These are phyloP conservation scores for Farysia itapuensis DNA, from an alignment of 1,284 basidiomycete genomes.

Conservation along the genomic window DNA sequence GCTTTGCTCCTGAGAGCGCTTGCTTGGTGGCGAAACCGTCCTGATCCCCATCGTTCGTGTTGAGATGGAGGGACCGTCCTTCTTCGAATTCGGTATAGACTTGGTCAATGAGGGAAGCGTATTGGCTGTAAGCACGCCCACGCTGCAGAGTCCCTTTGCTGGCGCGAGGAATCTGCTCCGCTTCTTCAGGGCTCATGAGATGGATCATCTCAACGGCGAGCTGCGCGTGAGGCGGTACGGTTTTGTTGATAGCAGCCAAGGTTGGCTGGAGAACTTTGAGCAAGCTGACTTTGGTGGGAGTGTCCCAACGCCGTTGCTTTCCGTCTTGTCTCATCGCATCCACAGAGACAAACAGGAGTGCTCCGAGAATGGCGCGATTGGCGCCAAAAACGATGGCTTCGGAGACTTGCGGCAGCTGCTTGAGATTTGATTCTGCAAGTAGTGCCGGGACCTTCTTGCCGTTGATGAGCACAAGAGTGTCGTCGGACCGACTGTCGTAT, in stretches of 20 bases:
- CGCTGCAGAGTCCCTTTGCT: constrained; percentile 48
- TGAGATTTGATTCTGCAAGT: constrained; percentile 26
- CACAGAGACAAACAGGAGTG: constrained; percentile 24
- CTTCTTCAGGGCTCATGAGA: constrained; percentile 10
- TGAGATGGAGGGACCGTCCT: constrained; percentile 18
- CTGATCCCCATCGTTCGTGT: background rate
- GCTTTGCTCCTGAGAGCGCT: constrained; percentile 2
- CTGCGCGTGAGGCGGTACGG: constrained; percentile 30
- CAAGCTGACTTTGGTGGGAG: constrained; percentile 4
- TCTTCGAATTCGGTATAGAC: constrained; percentile 39
- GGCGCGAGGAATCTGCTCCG: constrained; percentile 23
- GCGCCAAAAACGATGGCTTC: constrained; percentile 48
- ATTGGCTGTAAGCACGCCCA: constrained; percentile 28
- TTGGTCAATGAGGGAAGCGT: constrained; percentile 17
- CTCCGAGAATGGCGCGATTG: constrained; percentile 40
- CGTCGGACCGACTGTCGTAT: constrained; percentile 38
- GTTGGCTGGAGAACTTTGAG: constrained; percentile 12
- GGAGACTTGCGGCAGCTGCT: constrained; percentile 6
- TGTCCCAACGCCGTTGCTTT: too few species aligned
- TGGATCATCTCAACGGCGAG: constrained; percentile 33
- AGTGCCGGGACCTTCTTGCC: constrained; percentile 40
- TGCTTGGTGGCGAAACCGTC: background rate
- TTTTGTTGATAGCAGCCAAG: constrained; percentile 18
- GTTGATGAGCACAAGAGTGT: constrained; percentile 41
- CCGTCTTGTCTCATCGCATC: constrained; percentile 3